A percentile compares a stretch with the other conserved stretches of the same genome.
These are phyloP conservation scores for Yamadazyma oceani DNA, from an alignment of 1,139 yeast genomes.

Conservation along the genomic window DNA sequence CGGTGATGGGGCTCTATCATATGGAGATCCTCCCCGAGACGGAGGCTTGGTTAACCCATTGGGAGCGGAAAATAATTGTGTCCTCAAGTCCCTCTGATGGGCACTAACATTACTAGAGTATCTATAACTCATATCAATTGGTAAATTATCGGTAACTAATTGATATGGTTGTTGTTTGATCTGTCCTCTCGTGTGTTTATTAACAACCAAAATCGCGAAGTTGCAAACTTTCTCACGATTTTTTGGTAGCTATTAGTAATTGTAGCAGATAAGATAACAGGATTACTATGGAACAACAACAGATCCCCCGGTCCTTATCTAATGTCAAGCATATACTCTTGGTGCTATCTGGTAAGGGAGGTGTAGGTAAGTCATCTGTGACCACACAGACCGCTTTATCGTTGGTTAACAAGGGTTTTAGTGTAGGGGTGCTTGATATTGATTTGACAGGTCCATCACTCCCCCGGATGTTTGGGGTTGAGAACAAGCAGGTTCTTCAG, in stretches of 20 bases:
- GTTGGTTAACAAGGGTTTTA: constrained; percentile 64
- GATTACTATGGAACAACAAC: constrained; percentile 17
- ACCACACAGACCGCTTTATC: constrained; percentile 90
- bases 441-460: constrained; percentile 97
- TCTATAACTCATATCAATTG: constrained; percentile 37
- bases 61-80: constrained; percentile 42
- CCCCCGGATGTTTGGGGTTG: constrained; percentile 96
- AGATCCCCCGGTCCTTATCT: constrained; percentile 52
- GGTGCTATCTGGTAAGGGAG: constrained; percentile 50
- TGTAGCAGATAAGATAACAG: background rate
- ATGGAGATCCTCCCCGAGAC: constrained; percentile 41
- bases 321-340: constrained; percentile 66
- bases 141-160: too few relatives aligned
- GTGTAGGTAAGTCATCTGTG: constrained; percentile 92
- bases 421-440: constrained; percentile 90
- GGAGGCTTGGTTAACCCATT: constrained; percentile 29
- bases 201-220: constrained; percentile 1
- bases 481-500: constrained; percentile 75
- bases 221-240: background rate
- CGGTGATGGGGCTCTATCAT: constrained; percentile 37
- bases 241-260: too few relatives aligned
- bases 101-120: constrained; percentile 40
- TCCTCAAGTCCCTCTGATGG: constrained; percentile 47
- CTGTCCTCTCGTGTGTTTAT: too few relatives aligned
- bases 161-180: constrained; percentile 1